Evolutionary conservation across 164 flowering plant genomes (phyloP).

Genomic region (Berberis thunbergii): DNA sequence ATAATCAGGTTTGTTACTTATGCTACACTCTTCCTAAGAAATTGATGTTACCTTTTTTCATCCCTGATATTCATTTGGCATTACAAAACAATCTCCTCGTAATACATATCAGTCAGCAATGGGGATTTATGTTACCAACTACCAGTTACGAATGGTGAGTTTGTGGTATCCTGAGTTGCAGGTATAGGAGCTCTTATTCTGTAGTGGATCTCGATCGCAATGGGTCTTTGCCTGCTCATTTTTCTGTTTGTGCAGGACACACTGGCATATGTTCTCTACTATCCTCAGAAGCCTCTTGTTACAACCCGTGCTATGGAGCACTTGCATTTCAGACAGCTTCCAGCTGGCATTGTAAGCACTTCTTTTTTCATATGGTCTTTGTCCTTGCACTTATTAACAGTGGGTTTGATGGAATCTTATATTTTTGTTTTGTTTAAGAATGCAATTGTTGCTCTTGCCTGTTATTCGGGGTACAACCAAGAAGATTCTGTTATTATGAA

Average conservation of each 20-base stretch:
- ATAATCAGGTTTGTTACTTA: conserved; percentile 63
- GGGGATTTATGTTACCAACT: conserved; percentile 98
- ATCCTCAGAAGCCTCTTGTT: conserved; percentile 97
- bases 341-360: conserved; percentile 90
- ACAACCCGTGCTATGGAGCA: conserved; percentile 99
- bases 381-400: neutral
- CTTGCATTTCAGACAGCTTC: conserved; percentile 93
- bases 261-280: conserved; percentile 90
- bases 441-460: conserved; percentile 91
- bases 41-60: neutral
- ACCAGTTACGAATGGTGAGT: conserved; percentile 88
- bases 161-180: neutral
- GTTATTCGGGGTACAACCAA: conserved; percentile 97
- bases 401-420: neutral
- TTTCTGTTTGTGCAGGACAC: conserved; percentile 61
- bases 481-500: conserved; percentile 99
- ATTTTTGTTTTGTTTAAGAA: conserved; percentile 34
- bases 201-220: no score
- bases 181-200: no score
- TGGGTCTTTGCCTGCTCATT: neutral
- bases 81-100: conserved; percentile 71
- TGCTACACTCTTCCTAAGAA: neutral
- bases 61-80: neutral
- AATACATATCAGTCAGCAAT: conserved; percentile 98
- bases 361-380: neutral